Evolutionary conservation across 345 rosid species (phyloP).

Genomic region (Eucalyptus melliodora): DNA sequence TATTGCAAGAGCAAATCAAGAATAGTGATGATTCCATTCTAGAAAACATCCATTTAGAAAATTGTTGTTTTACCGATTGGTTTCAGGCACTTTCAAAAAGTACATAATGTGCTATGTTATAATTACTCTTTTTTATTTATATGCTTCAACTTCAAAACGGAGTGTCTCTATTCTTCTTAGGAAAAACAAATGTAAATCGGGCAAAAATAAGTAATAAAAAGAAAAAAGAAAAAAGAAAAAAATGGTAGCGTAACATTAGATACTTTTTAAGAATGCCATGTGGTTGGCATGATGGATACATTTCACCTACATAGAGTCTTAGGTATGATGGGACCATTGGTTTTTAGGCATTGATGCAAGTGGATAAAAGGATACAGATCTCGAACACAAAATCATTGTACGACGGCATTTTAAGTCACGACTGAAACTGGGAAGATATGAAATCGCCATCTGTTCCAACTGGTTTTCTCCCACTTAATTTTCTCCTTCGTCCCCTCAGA

Average conservation of each 20-base stretch:
- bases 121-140: not conserved
- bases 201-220: not conserved
- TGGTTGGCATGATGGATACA: not conserved
- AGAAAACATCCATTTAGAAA: not conserved
- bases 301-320: not conserved
- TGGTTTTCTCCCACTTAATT: not conserved
- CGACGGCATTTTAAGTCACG: not conserved
- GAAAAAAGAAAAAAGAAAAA: rapidly evolving
- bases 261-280: not conserved
- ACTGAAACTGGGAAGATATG: not conserved
- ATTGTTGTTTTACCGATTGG: rapidly evolving
- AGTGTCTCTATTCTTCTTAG: not conserved
- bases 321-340: not conserved
- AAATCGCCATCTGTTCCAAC: not conserved
- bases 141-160: rapidly evolving
- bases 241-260: not conserved
- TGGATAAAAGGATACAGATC: not conserved
- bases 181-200: not conserved
- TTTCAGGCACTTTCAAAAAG: not conserved
- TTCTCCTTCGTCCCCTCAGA: not conserved
- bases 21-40: not conserved
- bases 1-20: not conserved
- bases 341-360: not conserved
- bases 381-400: not conserved
- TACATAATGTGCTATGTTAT: not conserved